Evolutionary conservation across 495 filamentous ascomycete genomes (phyloP).

Genomic region (Thozetella sp.): DNA sequence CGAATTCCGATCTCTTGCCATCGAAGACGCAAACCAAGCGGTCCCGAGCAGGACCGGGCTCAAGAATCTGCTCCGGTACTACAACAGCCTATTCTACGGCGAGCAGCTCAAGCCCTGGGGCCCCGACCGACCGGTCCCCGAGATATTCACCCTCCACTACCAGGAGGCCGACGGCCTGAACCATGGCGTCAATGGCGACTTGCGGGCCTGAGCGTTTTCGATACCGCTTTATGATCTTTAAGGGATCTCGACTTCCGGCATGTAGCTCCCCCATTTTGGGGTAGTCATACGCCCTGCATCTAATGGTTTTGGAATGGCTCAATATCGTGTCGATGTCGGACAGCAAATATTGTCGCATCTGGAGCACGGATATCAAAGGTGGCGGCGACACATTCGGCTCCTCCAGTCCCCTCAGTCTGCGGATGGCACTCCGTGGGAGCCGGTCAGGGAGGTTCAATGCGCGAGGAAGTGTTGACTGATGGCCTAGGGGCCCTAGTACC

Average conservation of each 20-base stretch:
- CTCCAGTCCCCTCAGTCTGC: background rate
- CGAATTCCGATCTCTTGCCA: conserved; percentile 73
- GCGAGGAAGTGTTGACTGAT: conserved; percentile 28
- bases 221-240: background rate
- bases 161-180: conserved; percentile 17
- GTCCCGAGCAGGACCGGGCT: conserved; percentile 16
- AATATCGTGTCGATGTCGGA: conserved; percentile 1
- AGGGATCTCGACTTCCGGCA: background rate
- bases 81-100: conserved; percentile 20
- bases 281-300: background rate
- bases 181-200: conserved; percentile 1
- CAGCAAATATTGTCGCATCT: background rate
- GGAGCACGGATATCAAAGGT: background rate
- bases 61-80: conserved; percentile 24
- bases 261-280: background rate
- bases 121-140: conserved; percentile 19
- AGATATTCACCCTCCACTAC: conserved; percentile 23
- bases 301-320: conserved; percentile 3
- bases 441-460: conserved; percentile 5
- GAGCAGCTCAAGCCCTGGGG: conserved; percentile 28
- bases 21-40: conserved; percentile 59
- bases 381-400: background rate
- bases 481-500: background rate
- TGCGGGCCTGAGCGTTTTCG: conserved; percentile 6
- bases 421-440: background rate